Conservation (phyloP, 2,329 filamentous ascomycete genomes). For the Cercospora zeae-maydis region DNA sequence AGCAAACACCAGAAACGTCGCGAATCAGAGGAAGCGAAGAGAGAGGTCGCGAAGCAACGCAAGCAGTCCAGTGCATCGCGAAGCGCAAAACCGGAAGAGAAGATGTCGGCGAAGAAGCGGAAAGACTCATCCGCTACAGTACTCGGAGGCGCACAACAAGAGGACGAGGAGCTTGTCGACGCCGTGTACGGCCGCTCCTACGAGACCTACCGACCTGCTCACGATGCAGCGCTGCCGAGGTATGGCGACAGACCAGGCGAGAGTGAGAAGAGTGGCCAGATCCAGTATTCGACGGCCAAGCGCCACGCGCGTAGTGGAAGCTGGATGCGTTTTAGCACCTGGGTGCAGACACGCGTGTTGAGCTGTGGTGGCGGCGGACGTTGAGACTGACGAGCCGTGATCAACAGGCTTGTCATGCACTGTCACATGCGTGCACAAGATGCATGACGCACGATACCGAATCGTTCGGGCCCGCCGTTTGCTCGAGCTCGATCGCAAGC, state of each 20-base stretch:
- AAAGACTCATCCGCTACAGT: constrained; percentile 19
- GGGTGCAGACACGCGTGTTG: constrained; percentile 55
- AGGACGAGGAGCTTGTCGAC: constrained; percentile 12
- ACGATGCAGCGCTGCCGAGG: constrained; percentile 26
- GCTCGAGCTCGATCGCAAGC: neutral
- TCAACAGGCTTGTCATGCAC: neutral
- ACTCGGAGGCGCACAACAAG: constrained; percentile 18
- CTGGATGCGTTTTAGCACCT: constrained; percentile 56
- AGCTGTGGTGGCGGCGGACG: constrained; percentile 40
- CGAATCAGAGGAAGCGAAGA: constrained; percentile 44
- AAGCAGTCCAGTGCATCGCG: constrained; percentile 41
- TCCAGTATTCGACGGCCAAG: constrained; percentile 6
- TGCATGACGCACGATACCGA: neutral
- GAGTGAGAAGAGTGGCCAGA: constrained; percentile 27
- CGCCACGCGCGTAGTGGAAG: constrained; percentile 25
- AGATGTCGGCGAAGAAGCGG: constrained; percentile 25
- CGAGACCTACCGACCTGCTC: constrained; percentile 27
- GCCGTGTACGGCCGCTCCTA: constrained; percentile 20
- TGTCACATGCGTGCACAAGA: neutral
- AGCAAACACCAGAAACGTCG: constrained; percentile 49
- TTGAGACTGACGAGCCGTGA: neutral
- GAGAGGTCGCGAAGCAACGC: constrained; percentile 41
- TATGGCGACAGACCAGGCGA: constrained; percentile 26
- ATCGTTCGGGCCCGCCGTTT: neutral
- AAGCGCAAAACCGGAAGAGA: constrained; percentile 21